Evolutionary conservation across 257 asterid genomes (phyloP), one percentile per base, ranked within the genome.

Genomic region (Osmanthus fragrans): DNA sequence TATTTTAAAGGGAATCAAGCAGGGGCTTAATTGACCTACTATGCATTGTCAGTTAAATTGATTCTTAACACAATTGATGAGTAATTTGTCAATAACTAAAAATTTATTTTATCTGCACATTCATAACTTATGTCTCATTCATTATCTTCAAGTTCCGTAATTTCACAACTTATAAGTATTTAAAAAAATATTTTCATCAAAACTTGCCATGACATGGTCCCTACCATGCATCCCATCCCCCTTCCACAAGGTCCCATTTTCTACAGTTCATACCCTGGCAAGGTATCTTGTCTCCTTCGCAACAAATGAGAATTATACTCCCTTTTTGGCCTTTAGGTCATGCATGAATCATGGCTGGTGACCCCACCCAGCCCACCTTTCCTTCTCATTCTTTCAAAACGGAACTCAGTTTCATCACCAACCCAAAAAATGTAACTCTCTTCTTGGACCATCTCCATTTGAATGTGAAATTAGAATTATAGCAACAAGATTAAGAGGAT

Each of bases 341-440:
- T 83, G 87, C 85, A 83, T 83, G 77, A 81, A 83, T 80, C 74
- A 76, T 83, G 82, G 82, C 58, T 72, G 13, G 34, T 10, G 71
- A 65, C 71, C 71, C 71, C 37, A 25, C 19, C 13, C 73, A 6
- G 12, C 39, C 30, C n/a, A 21, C 3, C 23, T 19, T 12, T 73
- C 74, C 65, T 70, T 70, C 21, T 25, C 81, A 12, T 42, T 42
- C 51, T 42, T 13, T 12, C 51, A 42, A 40, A 40, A 40, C 11
- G 47, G 15, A 40, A 4, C 19, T 13, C 56, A 13, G 19, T 47
- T 42, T 16, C n/a, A 47, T 47, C n/a, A 16, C n/a, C n/a, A 15
- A 15, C n/a, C 7, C n/a, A 47, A 47, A 15, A 47, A 47, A 47
- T 15, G 56, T 47, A 11, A 10, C n/a, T 1, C 58, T 47, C 58